Conservation (phyloP, 257 asterid genomes). For the Catharanthus roseus region DNA sequence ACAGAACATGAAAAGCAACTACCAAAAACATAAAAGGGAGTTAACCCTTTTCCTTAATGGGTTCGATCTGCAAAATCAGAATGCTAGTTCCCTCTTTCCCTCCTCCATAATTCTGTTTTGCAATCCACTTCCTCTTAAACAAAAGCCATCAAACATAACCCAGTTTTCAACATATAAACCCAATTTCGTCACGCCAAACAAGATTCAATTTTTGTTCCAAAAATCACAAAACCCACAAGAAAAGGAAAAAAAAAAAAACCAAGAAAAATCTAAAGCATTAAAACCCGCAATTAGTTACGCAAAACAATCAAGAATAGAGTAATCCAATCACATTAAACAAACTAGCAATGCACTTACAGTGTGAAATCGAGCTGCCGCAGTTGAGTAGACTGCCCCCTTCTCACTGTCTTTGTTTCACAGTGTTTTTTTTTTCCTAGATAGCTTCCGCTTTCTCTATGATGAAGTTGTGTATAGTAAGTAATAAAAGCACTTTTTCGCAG, state of each 20-base stretch:
- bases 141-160: constrained; percentile 5
- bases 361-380: constrained; percentile 9
- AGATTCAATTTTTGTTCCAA: constrained; percentile 10
- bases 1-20: background rate
- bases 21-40: background rate
- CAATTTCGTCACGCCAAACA: background rate
- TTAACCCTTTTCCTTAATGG: constrained; percentile 1
- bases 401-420: background rate
- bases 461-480: background rate
- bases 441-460: background rate
- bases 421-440: background rate
- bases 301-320: constrained; percentile 1
- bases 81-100: background rate
- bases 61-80: constrained; percentile 1
- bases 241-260: constrained; percentile 9
- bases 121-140: background rate
- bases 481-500: background rate
- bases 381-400: constrained; percentile 8
- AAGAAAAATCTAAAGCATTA: background rate
- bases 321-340: constrained; percentile 1
- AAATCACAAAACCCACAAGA: constrained; percentile 21
- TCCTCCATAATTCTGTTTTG: background rate
- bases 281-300: background rate
- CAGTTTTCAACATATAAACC: constrained; percentile 2
- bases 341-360: background rate